phyloP scores from a whole-genome alignment of 768 basidiomycete genomes.

The Fistulinella prunicolor region DNA sequence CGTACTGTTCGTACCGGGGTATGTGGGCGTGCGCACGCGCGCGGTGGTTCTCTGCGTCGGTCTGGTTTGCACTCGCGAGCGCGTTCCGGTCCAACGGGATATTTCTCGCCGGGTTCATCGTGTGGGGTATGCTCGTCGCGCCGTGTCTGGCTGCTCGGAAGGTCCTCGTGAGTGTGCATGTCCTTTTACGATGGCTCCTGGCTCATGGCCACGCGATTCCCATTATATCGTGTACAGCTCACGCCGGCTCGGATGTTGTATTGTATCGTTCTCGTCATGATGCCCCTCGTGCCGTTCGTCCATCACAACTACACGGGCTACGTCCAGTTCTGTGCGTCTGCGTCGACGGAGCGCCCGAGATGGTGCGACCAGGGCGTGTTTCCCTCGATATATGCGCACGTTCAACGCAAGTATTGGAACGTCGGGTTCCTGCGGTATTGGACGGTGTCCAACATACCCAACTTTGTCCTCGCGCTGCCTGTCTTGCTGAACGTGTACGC shows the following conservation, averaged over 20 bases:
- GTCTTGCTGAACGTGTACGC: constrained; percentile 51
- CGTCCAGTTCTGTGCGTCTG: constrained; percentile 53
- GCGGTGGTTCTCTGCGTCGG: constrained; percentile 54
- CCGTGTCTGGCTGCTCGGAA: constrained; percentile 43
- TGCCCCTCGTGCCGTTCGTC: constrained; percentile 65
- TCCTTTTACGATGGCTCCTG: too few species aligned
- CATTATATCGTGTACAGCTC: constrained; percentile 6
- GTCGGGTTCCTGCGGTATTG: constrained; percentile 85
- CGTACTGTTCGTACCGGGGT: constrained; percentile 66
- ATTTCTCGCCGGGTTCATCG: constrained; percentile 69
- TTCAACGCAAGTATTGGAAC: constrained; percentile 86
- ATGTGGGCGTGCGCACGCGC: constrained; percentile 31
- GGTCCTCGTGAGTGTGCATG: constrained; percentile 24
- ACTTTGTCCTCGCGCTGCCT: constrained; percentile 79
- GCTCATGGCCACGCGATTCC: not conserved
- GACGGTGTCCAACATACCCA: constrained; percentile 79
- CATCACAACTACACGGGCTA: constrained; percentile 71
- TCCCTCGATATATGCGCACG: constrained; percentile 78
- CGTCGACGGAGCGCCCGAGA: constrained; percentile 19
- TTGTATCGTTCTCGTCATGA: constrained; percentile 40
- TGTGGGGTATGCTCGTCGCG: constrained; percentile 67
- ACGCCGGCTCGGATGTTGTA: constrained; percentile 32
- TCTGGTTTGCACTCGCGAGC: constrained; percentile 62
- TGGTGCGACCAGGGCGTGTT: constrained; percentile 69
- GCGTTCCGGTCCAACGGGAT: constrained; percentile 78